Conservation (phyloP, 2,329 filamentous ascomycete species). For the Colletotrichum truncatum region DNA sequence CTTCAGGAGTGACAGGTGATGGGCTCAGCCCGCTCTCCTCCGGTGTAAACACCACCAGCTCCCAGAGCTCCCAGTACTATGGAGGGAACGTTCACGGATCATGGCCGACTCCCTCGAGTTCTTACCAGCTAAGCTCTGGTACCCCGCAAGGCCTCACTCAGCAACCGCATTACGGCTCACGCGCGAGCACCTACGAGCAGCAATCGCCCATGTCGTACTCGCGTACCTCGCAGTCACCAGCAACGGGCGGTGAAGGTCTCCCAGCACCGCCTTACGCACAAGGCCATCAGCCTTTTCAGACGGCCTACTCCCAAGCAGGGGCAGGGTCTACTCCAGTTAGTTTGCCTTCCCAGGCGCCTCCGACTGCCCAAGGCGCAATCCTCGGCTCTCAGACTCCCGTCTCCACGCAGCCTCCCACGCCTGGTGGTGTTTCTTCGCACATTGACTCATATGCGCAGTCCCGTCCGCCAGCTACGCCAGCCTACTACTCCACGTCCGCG, state of each 20-base stretch:
- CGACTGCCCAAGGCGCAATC: constrained; percentile 47
- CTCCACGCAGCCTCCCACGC: constrained; percentile 53
- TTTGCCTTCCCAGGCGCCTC: constrained; percentile 40
- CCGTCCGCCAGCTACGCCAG: constrained; percentile 65
- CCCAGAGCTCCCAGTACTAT: constrained; percentile 58
- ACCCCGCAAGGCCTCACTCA: constrained; percentile 44
- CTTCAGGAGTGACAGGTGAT: constrained; percentile 63
- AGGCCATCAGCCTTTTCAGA: constrained; percentile 71
- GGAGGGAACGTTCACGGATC: constrained; percentile 58
- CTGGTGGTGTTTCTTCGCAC: constrained; percentile 62
- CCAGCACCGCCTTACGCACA: constrained; percentile 75
- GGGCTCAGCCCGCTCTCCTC: constrained; percentile 70
- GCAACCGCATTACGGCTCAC: constrained; percentile 9
- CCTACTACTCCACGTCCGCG: constrained; percentile 67
- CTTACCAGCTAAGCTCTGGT: constrained; percentile 65
- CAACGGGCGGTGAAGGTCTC: constrained; percentile 67
- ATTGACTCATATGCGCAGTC: constrained; percentile 62
- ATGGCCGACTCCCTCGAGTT: constrained; percentile 66
- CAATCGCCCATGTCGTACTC: constrained; percentile 58
- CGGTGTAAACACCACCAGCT: constrained; percentile 68
- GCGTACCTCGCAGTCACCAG: constrained; percentile 54
- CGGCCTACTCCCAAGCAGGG: constrained; percentile 60
- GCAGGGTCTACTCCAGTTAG: constrained; percentile 49
- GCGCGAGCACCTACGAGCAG: constrained; percentile 49
- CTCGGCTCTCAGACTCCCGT: constrained; percentile 56